Percentiles rank a stretch among this genome's conserved stretches.
Evolutionary conservation across 208 protist species (phyloP).

Genomic region (Trichomonas tenax): DNA sequence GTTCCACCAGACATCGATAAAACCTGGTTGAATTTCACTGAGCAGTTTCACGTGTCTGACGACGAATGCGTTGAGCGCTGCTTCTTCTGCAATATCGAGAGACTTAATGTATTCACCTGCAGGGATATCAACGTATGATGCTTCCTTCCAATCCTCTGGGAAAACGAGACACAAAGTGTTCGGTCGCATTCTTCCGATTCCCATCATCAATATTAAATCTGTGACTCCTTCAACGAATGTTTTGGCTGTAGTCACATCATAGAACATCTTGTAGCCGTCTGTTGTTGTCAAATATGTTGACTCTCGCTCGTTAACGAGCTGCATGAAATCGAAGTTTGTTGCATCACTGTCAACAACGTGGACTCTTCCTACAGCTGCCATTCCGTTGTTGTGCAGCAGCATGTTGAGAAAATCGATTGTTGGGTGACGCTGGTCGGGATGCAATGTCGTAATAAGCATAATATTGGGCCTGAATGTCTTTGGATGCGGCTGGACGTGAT

Average conservation of each 20-base stretch:
- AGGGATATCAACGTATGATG: neutral
- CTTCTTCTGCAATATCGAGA: neutral
- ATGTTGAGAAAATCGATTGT: neutral
- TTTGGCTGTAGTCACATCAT: neutral
- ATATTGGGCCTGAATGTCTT: neutral
- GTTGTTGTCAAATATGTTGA: neutral
- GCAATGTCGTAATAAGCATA: neutral
- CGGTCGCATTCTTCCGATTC: neutral
- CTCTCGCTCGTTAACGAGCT: neutral
- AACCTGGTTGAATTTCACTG: neutral
- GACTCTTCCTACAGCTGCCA: neutral
- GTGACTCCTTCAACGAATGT: neutral
- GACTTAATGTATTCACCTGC: neutral
- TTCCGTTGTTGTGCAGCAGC: neutral
- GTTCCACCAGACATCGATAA: slow-evolving; percentile 30
- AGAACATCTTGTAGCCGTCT: neutral
- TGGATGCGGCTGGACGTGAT: neutral
- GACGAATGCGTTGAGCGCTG: neutral
- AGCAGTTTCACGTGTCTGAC: neutral
- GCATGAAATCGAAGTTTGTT: neutral
- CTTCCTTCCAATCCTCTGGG: neutral
- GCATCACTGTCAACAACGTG: neutral
- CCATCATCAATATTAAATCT: neutral
- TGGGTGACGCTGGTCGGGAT: neutral
- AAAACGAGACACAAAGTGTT: neutral